Percentiles rank a stretch among this genome's conserved stretches.
phyloP scores from a whole-genome alignment of 352 stramenopile species.

The Pythium monospermum region DNA sequence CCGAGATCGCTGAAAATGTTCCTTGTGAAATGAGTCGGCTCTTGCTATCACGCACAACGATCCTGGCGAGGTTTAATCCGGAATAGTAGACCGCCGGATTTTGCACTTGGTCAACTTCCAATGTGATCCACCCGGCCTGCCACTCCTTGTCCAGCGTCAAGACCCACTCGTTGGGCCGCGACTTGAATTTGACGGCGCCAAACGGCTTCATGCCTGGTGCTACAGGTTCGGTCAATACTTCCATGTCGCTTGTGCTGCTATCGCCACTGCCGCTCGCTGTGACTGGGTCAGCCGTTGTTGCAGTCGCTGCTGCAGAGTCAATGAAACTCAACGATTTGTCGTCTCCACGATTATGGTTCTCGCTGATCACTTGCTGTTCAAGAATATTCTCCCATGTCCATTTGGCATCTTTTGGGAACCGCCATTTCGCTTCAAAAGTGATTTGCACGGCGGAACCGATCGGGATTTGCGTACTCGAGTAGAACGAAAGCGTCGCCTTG shows the following conservation, averaged over 20 bases:
- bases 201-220: slow-evolving; percentile 8
- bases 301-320: background rate
- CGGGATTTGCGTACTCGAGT: slow-evolving; percentile 55
- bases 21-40: slow-evolving; percentile 51
- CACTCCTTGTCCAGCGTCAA: slow-evolving; percentile 49
- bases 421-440: slow-evolving; percentile 59
- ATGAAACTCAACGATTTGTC: background rate
- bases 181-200: slow-evolving; percentile 15
- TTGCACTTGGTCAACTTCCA: slow-evolving; percentile 64
- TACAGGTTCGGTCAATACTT: slow-evolving; percentile 1
- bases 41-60: slow-evolving; percentile 51
- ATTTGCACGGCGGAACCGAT: slow-evolving; percentile 44
- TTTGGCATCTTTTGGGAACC: slow-evolving; percentile 36
- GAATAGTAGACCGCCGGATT: slow-evolving; percentile 69
- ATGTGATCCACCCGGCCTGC: slow-evolving; percentile 60
- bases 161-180: slow-evolving; percentile 44
- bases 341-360: background rate
- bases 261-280: background rate
- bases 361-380: background rate
- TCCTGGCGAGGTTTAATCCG: slow-evolving; percentile 53
- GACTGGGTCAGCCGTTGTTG: background rate
- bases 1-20: slow-evolving; percentile 65
- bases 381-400: slow-evolving; percentile 51
- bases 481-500: slow-evolving; percentile 75
- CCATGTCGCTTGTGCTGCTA: background rate